Evolutionary conservation across 306 rosid genomes (phyloP).

Genomic region (Cyclanthera cordifolia): DNA sequence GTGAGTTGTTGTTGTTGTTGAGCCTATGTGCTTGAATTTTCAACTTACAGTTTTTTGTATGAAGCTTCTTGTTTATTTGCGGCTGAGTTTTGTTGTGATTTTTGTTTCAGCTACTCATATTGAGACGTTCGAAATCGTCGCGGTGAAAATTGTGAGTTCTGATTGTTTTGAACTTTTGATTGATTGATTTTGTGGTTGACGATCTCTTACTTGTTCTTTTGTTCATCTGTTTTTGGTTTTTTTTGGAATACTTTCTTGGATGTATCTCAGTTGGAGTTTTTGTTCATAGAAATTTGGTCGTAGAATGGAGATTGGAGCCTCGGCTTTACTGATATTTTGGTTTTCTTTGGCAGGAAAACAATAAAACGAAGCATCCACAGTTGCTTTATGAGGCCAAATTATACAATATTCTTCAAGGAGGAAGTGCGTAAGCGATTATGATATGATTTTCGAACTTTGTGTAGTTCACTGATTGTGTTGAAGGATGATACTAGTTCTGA

Average conservation of each 20-base stretch:
- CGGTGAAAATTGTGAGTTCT: constrained; percentile 75
- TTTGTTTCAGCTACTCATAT: constrained; percentile 63
- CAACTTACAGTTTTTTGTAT: constrained; percentile 12
- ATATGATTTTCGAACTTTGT: neutral
- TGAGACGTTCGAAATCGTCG: constrained; percentile 86
- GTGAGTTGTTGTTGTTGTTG: constrained; percentile 18
- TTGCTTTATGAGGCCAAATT: constrained; percentile 86
- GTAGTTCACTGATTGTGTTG: neutral
- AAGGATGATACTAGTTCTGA: neutral
- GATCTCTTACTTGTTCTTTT: neutral
- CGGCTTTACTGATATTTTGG: neutral
- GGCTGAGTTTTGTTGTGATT: neutral
- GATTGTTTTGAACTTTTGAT: neutral
- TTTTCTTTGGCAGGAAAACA: constrained; percentile 55
- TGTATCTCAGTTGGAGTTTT: neutral
- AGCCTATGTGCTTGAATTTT: neutral
- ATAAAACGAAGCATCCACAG: constrained; percentile 89
- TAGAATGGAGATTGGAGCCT: neutral
- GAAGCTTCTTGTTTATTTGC: constrained; percentile 8
- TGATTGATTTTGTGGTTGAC: neutral
- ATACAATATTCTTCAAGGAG: constrained; percentile 81
- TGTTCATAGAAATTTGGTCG: constrained; percentile 1
- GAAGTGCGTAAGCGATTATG: constrained; percentile 47
- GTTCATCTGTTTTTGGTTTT: neutral
- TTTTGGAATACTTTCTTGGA: neutral